Evolutionary conservation across 2,329 filamentous ascomycete species (phyloP), one percentile per base, ranked within the genome.

Genomic region (Huntiella bhutanensis): DNA sequence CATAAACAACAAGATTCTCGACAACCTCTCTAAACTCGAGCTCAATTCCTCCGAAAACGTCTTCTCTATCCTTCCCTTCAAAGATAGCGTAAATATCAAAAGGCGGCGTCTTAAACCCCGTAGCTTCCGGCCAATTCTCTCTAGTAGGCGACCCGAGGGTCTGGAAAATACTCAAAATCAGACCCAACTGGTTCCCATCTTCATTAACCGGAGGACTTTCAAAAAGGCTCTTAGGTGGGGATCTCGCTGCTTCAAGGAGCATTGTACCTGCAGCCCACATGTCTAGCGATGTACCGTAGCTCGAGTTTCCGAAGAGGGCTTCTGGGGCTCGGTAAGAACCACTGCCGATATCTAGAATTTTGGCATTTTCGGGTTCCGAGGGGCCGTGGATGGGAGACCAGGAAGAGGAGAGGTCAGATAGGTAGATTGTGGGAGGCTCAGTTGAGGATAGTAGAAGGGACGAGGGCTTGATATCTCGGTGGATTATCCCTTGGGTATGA

Each of bases 321-420:
- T 98, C 92, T 0, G 91, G 91, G 0, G 88, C 74, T 15, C 92
- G 77, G 62, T 98, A 98, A 42, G 82, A 75, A 0, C 87, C 88
- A 1, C 88, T 96, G 33, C 91, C 91, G 19, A 98, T 82, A 58
- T 98, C 92, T 5, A 91, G 79, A 45, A 94, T 81, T 61, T 96
- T 96, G 46, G 68, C 56, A 46, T 74, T 59, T 6, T 75, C 66
- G 1, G 78, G 70, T 58, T 98, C 91, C 11, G 73, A 70, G n/a
- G 28, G 38, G 41, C 13, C 17, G 15, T 34, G 16, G 6, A 11
- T n/a, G 11, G 41, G 41, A 53, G 80, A 76, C 86, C 86, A 95
- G 6, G 87, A 76, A 35, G 91, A 92, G 43, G 91, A 88, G 63
- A 98, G 96, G 60, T 98, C 91, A 33, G 84, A 77, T 2, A 98